Evolutionary conservation across 1,284 basidiomycete species (phyloP).

Genomic region (Cryptococcus amylolentus): DNA sequence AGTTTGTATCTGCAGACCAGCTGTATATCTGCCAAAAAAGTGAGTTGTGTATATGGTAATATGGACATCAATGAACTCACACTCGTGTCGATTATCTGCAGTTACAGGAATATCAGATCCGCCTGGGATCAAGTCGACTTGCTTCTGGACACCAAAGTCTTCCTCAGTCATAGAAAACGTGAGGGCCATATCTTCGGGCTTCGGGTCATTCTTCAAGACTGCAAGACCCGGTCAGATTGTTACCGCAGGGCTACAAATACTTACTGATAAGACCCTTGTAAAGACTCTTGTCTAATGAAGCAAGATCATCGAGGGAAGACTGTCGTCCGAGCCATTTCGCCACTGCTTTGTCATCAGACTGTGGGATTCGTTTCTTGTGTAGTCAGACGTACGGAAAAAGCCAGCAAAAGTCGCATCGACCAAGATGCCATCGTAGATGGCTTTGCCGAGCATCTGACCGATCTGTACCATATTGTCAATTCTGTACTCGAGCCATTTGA

Average conservation of each 20-base stretch:
- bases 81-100: constrained; percentile 79
- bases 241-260: constrained; percentile 1
- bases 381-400: constrained; percentile 65
- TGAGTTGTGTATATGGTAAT: not conserved
- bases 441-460: constrained; percentile 89
- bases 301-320: constrained; percentile 84
- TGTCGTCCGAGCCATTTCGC: constrained; percentile 75
- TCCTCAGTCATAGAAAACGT: constrained; percentile 88
- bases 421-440: constrained; percentile 93
- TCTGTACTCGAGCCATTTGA: not conserved
- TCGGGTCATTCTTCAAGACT: constrained; percentile 85
- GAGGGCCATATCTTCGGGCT: constrained; percentile 85
- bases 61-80: constrained; percentile 21
- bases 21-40: constrained; percentile 61
- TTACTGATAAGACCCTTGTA: constrained; percentile 72
- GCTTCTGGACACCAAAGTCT: constrained; percentile 82
- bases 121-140: constrained; percentile 75
- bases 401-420: constrained; percentile 94
- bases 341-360: constrained; percentile 48
- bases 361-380: not conserved
- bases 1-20: constrained; percentile 85
- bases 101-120: constrained; percentile 86
- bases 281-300: constrained; percentile 84
- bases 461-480: constrained; percentile 49
- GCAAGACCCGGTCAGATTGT: not conserved